A percentile compares a stretch with the other conserved stretches of the same genome.
These are phyloP conservation scores for Acorus calamus DNA, from an alignment of 106 monocot genomes.

Conservation along the genomic window DNA sequence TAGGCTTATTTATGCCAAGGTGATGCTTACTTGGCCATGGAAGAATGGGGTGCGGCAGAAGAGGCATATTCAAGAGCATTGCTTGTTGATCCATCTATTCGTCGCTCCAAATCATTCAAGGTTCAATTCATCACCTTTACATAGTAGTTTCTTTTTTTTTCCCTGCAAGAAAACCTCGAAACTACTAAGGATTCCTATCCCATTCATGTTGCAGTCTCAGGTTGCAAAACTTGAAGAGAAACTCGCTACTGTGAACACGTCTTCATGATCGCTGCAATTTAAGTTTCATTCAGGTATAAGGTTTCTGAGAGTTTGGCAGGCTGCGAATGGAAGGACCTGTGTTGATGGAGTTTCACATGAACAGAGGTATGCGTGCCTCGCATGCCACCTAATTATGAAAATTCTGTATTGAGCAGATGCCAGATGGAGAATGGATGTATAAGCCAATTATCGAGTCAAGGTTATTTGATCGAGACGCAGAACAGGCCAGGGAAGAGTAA, in stretches of 20 bases:
- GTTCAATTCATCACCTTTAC: slow-evolving; percentile 5
- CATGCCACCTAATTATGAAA: too few species aligned
- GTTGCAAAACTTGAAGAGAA: slow-evolving; percentile 43
- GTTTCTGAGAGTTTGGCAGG: too few species aligned
- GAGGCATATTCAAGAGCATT: slow-evolving; percentile 54
- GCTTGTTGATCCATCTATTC: slow-evolving; percentile 50
- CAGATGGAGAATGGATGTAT: too few species aligned
- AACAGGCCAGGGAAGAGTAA: too few species aligned
- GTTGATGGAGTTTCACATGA: too few species aligned
- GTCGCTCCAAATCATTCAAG: slow-evolving; percentile 63
- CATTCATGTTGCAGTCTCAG: slow-evolving; percentile 26
- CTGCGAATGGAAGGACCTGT: too few species aligned
- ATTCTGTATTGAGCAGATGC: too few species aligned
- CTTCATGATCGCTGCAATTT: background rate
- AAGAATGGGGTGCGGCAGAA: slow-evolving; percentile 39
- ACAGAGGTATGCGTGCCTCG: too few species aligned
- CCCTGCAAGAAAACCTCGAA: background rate
- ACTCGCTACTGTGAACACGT: slow-evolving; percentile 2
- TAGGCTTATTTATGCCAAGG: slow-evolving; percentile 67
- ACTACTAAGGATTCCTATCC: background rate
- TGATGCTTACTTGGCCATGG: slow-evolving; percentile 50
- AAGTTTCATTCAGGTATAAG: too few species aligned
- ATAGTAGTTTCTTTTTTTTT: background rate
- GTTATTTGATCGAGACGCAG: too few species aligned
- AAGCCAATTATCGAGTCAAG: too few species aligned